These are phyloP conservation scores for Acer campestre DNA, from an alignment of 345 rosid species.

Conservation along the genomic window DNA sequence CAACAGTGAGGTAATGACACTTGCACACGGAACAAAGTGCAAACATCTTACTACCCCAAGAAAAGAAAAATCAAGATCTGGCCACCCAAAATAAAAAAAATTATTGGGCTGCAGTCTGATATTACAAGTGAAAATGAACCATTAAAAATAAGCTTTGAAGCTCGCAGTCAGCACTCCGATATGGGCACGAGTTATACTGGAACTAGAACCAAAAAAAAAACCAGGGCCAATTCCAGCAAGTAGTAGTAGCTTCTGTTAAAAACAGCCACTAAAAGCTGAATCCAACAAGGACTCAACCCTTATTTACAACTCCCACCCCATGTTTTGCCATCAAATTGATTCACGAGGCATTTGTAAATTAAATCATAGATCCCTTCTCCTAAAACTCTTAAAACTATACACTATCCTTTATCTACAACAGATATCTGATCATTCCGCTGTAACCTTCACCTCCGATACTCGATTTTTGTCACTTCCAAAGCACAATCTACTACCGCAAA, in stretches of 20 bases:
- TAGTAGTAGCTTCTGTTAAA: constrained; percentile 47
- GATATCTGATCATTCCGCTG: constrained; percentile 17
- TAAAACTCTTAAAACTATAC: constrained; percentile 33
- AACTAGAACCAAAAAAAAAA: constrained; percentile 44
- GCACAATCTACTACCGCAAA: constrained; percentile 37
- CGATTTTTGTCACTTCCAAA: constrained; percentile 16
- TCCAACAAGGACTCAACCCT: constrained; percentile 11
- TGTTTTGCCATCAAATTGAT: constrained; percentile 5
- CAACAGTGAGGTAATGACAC: neutral
- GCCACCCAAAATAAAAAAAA: constrained; percentile 43
- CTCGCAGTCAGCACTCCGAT: neutral
- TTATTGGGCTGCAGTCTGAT: constrained; percentile 37
- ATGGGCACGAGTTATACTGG: neutral
- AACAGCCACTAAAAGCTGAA: constrained; percentile 43
- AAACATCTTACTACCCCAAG: neutral
- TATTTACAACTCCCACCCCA: constrained; percentile 38
- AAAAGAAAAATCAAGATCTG: constrained; percentile 3
- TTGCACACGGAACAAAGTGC: neutral
- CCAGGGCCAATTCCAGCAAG: constrained; percentile 35
- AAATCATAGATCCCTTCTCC: constrained; percentile 4
- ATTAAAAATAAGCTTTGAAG: neutral
- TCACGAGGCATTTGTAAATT: neutral
- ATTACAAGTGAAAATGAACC: neutral
- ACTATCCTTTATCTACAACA: constrained; percentile 40
- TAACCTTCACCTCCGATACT: constrained; percentile 18